These are phyloP conservation scores for Linnemannia hyalina DNA, from an alignment of 192 early-diverging fungal species.

Conservation along the genomic window DNA sequence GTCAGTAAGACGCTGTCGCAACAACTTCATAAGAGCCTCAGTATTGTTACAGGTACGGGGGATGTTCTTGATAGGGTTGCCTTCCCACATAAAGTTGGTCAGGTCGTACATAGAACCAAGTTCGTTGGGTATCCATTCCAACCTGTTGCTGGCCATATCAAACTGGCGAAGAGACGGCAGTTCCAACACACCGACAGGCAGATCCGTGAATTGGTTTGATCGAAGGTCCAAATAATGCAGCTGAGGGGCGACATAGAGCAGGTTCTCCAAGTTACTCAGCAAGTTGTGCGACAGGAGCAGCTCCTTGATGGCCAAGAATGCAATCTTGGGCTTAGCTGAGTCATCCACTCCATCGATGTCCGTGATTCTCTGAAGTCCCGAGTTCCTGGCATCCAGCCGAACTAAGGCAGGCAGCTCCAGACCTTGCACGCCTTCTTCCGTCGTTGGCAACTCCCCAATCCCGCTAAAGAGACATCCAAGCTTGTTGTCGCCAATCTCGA, in stretches of 20 bases:
- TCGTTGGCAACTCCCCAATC: slow-evolving; percentile 11
- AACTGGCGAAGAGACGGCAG: slow-evolving; percentile 58
- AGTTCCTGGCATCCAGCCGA: slow-evolving; percentile 42
- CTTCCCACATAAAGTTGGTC: slow-evolving; percentile 62
- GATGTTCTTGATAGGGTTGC: slow-evolving; percentile 62
- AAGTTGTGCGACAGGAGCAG: slow-evolving; percentile 56
- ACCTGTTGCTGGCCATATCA: slow-evolving; percentile 63
- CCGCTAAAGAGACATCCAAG: slow-evolving; percentile 50
- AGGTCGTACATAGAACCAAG: slow-evolving; percentile 61
- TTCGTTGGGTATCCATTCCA: slow-evolving; percentile 57
- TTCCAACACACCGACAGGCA: slow-evolving; percentile 57
- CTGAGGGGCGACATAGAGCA: slow-evolving; percentile 40
- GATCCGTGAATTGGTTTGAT: slow-evolving; percentile 55
- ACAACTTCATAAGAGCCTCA: slow-evolving; percentile 56
- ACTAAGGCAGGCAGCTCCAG: slow-evolving; percentile 13
- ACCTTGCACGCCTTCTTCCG: not conserved
- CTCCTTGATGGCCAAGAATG: slow-evolving; percentile 61
- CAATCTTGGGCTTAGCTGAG: slow-evolving; percentile 35
- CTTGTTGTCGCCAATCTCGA: slow-evolving; percentile 57
- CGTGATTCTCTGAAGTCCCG: slow-evolving; percentile 46
- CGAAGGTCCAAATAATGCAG: slow-evolving; percentile 61
- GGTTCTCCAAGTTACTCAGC: slow-evolving; percentile 44
- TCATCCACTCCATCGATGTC: slow-evolving; percentile 36
- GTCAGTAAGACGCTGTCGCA: slow-evolving; percentile 55
- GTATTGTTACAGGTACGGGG: slow-evolving; percentile 53